phyloP scores from a whole-genome alignment of 2,329 filamentous ascomycete genomes.

The Cladophialophora chaetospira region DNA sequence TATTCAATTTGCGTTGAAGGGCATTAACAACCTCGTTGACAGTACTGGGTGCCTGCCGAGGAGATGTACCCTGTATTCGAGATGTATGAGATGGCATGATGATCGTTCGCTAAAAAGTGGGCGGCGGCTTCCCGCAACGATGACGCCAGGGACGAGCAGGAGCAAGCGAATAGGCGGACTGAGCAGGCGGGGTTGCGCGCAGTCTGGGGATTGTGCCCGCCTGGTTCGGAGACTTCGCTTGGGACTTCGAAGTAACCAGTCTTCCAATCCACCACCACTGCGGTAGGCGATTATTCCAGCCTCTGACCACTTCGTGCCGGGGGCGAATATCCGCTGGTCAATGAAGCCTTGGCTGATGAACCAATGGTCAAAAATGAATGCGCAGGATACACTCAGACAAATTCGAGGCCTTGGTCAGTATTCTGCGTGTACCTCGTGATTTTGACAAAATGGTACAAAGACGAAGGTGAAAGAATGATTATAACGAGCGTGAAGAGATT shows the following conservation, averaged over 20 bases:
- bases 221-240: too few species aligned
- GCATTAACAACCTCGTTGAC: conserved; percentile 32
- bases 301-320: too few species aligned
- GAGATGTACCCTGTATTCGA: conserved; percentile 21
- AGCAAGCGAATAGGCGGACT: background rate
- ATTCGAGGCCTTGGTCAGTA: too few species aligned
- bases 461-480: too few species aligned
- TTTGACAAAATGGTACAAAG: background rate
- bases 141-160: background rate
- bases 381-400: background rate
- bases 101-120: background rate
- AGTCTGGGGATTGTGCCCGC: too few species aligned
- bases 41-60: conserved; percentile 22
- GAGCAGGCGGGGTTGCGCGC: background rate
- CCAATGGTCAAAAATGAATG: background rate
- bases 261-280: background rate
- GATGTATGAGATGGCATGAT: conserved; percentile 25
- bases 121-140: background rate
- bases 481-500: too few species aligned
- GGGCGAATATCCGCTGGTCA: too few species aligned
- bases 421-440: background rate
- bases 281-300: too few species aligned
- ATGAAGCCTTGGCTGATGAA: background rate
- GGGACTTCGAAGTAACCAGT: too few species aligned
- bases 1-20: conserved; percentile 30